A percentile compares a stretch with the other conserved stretches of the same genome.
Evolutionary conservation across 108 stramenopile species (phyloP).

Genomic region (Nitzschia palea): DNA sequence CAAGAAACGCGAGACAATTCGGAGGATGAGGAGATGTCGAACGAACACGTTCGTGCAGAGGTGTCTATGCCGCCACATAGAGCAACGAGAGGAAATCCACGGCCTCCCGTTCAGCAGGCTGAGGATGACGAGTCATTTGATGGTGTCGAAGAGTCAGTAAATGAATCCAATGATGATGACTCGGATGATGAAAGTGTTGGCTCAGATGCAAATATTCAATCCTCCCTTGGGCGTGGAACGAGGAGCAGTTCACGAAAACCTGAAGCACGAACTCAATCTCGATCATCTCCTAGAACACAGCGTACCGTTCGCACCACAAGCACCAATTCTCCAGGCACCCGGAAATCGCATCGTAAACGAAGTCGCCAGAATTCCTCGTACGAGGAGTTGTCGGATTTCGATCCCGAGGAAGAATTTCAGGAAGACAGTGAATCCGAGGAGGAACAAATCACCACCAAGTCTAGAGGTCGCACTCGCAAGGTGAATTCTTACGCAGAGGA

Average conservation of each 20-base stretch:
- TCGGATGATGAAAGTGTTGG: slow-evolving; percentile 6
- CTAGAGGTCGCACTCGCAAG: background rate
- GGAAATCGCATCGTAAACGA: too few species aligned
- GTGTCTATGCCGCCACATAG: too few species aligned
- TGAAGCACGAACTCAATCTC: background rate
- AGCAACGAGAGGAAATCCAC: too few species aligned
- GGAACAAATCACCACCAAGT: slow-evolving; percentile 5
- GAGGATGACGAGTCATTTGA: too few species aligned
- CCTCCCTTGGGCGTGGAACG: too few species aligned
- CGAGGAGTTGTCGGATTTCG: slow-evolving; percentile 19
- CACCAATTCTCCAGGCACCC: background rate
- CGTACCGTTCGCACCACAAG: background rate
- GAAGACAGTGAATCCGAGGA: slow-evolving; percentile 8
- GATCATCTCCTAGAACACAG: slow-evolving; percentile 2
- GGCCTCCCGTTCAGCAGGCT: too few species aligned
- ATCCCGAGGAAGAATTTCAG: slow-evolving; percentile 3
- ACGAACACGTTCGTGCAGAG: too few species aligned
- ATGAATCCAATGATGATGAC: background rate
- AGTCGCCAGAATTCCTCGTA: background rate
- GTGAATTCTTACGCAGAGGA: slow-evolving; percentile 14
- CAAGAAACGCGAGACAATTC: too few species aligned
- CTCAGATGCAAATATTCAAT: too few species aligned
- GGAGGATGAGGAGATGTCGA: background rate
- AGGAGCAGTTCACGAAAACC: background rate
- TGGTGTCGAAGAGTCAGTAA: background rate